A percentile compares a stretch with the other conserved stretches of the same genome.
These are phyloP conservation scores for Barbarea vulgaris DNA, from an alignment of 345 rosid genomes.

Conservation along the genomic window DNA sequence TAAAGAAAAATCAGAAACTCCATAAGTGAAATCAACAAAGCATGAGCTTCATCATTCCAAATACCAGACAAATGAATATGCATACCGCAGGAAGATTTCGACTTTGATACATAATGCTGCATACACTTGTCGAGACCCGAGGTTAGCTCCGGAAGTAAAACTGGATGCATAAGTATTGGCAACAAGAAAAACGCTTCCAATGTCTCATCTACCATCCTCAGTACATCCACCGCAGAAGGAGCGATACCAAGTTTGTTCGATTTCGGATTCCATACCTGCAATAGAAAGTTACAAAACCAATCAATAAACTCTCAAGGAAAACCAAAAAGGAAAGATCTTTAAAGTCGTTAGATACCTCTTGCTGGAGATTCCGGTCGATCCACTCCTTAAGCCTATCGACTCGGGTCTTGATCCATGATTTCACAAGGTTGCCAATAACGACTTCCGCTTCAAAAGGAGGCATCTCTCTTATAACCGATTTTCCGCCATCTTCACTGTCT, in stretches of 20 bases:
- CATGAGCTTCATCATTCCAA: not conserved
- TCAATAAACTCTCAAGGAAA: conserved; percentile 6
- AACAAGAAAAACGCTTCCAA: conserved; percentile 88
- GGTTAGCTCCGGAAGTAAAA: conserved; percentile 76
- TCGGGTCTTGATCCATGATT: conserved; percentile 79
- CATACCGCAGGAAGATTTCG: conserved; percentile 95
- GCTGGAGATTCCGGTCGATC: conserved; percentile 82
- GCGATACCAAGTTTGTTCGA: conserved; percentile 72
- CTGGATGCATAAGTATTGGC: conserved; percentile 80
- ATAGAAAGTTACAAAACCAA: not conserved
- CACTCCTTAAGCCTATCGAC: conserved; percentile 85
- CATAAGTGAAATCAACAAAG: conserved; percentile 16
- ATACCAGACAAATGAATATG: not conserved
- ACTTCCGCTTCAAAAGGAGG: conserved; percentile 94
- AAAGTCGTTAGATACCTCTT: conserved; percentile 56
- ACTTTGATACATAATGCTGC: conserved; percentile 73
- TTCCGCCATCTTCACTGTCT: conserved; percentile 98
- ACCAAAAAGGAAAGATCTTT: not conserved
- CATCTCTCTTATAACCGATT: conserved; percentile 94
- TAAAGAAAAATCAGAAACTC: not conserved
- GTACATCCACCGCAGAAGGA: conserved; percentile 87
- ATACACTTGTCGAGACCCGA: conserved; percentile 77
- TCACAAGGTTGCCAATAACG: conserved; percentile 72
- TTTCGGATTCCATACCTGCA: conserved; percentile 83
- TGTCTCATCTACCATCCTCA: conserved; percentile 83